Base-by-base conservation (phyloP, 495 filamentous ascomycete genomes). In the Penicillium odoratum region DNA sequence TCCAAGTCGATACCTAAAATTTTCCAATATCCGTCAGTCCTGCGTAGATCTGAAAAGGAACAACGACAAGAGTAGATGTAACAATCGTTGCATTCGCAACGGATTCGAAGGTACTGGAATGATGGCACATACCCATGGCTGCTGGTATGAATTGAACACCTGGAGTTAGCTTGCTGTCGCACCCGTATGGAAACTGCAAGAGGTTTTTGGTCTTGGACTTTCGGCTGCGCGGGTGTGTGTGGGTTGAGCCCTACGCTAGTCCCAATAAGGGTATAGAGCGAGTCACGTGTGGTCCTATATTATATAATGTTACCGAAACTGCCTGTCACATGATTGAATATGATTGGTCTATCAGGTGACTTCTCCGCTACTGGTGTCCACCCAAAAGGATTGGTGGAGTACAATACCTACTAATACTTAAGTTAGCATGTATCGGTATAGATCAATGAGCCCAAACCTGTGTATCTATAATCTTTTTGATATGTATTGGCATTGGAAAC, bases 1-100 rank as follows among this genome's bases (percentile, higher is more conserved):
- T 89, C 80, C 67, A 88, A 76, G 74, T 86, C 84, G 80, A 87
- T 85, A 83, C 83, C 84, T 85, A 61, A 34, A 25, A 60, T 31
- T 53, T 63, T 61, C 48, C 45, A 51, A 52, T 21, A 50, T 10
- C 36, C 34, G 45, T 55, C 42, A 46, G 52, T 36, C 8, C 30
- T 42, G 45, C 29, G 47, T 15, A 7, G 16, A 33, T 51, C 25
- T 40, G 21, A 15, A 15, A 51, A 36, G 38, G 4, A 40, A 16
- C 38, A 40, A n/a, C 13, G 8, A 31, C 8, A 31, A 8, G 5
- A 15, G 3, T 49, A 16, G 13, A 31, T 31, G n/a, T 3, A 31
- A 49, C 28, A 30, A 31, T 31, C 28, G 4, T 33, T 30, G 28
- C 47, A 15, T 31, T 16, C 28, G 8, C n/a, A 31, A 31, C 28